Conservation (phyloP, 192 early-diverging fungal species). For the Lunasporangiospora selenospora region DNA sequence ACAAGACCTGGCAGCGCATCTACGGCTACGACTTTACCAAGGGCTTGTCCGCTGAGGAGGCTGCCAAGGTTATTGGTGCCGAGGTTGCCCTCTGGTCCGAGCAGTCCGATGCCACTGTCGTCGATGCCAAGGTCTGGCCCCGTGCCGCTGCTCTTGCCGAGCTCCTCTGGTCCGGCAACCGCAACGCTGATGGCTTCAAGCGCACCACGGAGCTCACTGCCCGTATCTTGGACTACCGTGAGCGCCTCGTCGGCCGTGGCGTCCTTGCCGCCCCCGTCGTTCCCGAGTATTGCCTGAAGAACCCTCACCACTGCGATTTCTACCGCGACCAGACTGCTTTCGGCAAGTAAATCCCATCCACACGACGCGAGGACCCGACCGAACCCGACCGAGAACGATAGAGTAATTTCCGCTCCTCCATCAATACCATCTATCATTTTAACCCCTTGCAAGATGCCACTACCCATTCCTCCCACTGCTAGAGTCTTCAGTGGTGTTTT, state of each 20-base stretch:
- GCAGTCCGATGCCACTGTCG: conserved; percentile 60
- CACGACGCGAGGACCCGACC: no score
- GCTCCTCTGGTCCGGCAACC: conserved; percentile 73
- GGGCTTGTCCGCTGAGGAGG: conserved; percentile 57
- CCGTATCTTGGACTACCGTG: conserved; percentile 73
- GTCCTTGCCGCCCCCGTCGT: conserved; percentile 67
- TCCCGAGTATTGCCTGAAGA: conserved; percentile 45
- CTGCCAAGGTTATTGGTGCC: conserved; percentile 68
- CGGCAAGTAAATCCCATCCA: conserved; percentile 28
- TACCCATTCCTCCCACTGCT: no score
- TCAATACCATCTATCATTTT: no score
- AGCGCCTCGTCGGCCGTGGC: conserved; percentile 70
- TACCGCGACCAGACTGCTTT: conserved; percentile 43
- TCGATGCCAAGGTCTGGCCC: conserved; percentile 75
- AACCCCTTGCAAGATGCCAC: no score
- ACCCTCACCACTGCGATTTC: conserved; percentile 48
- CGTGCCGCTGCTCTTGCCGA: conserved; percentile 72
- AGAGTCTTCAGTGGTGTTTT: no score
- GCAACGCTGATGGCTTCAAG: conserved; percentile 50
- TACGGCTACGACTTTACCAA: conserved; percentile 71
- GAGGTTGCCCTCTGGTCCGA: conserved; percentile 79
- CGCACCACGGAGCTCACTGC: conserved; percentile 40
- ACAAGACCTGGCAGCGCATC: conserved; percentile 77
- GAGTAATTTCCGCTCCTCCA: no score
- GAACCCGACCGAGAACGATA: no score